Percentiles rank a stretch among this genome's conserved stretches.
phyloP scores from a whole-genome alignment of 2,329 filamentous ascomycete genomes.

The Fusarium marasasianum region DNA sequence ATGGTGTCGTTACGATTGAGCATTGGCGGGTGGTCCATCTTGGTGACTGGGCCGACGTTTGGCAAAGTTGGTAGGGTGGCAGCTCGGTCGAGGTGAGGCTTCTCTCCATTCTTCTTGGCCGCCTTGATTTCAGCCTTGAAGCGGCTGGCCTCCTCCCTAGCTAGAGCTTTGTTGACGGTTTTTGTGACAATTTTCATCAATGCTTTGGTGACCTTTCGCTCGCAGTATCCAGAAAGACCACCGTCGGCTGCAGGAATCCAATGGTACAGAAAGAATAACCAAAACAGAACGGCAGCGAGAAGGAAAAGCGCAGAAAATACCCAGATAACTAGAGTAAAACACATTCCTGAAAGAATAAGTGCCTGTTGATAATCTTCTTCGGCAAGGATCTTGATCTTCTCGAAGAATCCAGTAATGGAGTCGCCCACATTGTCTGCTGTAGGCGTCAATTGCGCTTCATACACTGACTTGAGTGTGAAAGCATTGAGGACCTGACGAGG shows the following conservation, averaged over 20 bases:
- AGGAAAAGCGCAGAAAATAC: slow-evolving; percentile 80
- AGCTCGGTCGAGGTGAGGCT: slow-evolving; percentile 60
- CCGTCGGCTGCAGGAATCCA: slow-evolving; percentile 87
- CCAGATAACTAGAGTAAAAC: slow-evolving; percentile 92
- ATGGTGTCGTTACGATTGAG: slow-evolving; percentile 69
- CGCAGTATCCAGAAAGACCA: slow-evolving; percentile 84
- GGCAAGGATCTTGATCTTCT: slow-evolving; percentile 80
- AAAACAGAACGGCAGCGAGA: slow-evolving; percentile 79
- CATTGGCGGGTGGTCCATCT: slow-evolving; percentile 66
- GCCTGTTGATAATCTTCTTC: slow-evolving; percentile 80
- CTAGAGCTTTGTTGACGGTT: slow-evolving; percentile 89
- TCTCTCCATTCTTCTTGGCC: slow-evolving; percentile 64
- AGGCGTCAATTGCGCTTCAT: slow-evolving; percentile 75
- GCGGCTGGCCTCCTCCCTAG: slow-evolving; percentile 75
- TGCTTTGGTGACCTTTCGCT: slow-evolving; percentile 87
- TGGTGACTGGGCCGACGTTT: slow-evolving; percentile 47
- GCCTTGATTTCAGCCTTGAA: slow-evolving; percentile 60
- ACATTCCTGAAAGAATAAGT: slow-evolving; percentile 86
- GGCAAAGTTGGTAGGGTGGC: slow-evolving; percentile 75
- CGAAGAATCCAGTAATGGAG: slow-evolving; percentile 79
- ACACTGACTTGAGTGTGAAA: slow-evolving; percentile 86
- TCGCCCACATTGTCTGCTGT: slow-evolving; percentile 64
- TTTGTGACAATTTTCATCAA: slow-evolving; percentile 84
- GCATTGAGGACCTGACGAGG: slow-evolving; percentile 92
- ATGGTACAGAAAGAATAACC: slow-evolving; percentile 89